Percentiles rank a stretch among this genome's conserved stretches.
phyloP scores from a whole-genome alignment of 176 grass and related monocot species.

The Phragmites australis region DNA sequence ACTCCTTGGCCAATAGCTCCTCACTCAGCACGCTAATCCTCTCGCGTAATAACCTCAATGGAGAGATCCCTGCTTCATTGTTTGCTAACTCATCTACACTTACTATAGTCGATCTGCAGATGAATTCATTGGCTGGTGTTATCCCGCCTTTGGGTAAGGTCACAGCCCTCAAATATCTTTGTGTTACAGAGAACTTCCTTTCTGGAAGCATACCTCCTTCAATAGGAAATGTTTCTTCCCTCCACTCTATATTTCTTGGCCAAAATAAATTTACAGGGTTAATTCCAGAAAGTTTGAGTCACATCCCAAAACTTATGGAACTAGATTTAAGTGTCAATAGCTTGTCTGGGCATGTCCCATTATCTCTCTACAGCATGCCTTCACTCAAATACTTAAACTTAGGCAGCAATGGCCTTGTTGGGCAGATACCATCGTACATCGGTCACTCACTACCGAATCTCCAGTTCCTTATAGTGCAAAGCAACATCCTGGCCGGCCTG shows the following conservation, averaged over 20 bases:
- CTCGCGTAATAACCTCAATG: neutral
- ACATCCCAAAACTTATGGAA: neutral
- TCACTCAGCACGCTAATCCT: conserved; percentile 16
- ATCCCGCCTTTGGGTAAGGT: conserved; percentile 11
- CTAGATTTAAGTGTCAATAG: conserved; percentile 29
- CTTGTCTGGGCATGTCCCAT: conserved; percentile 12
- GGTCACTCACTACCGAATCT: conserved; percentile 9
- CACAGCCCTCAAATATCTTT: neutral
- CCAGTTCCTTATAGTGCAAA: neutral
- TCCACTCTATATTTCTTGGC: neutral
- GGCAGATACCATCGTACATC: conserved; percentile 11
- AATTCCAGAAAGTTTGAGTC: conserved; percentile 24
- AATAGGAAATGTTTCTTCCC: conserved; percentile 32
- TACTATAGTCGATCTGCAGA: conserved; percentile 3
- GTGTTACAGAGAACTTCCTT: conserved; percentile 5
- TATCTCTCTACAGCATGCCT: conserved; percentile 11
- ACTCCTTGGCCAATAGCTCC: neutral
- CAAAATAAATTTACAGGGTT: conserved; percentile 25
- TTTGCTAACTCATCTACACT: neutral
- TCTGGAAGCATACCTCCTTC: conserved; percentile 37
- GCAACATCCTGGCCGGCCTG: neutral
- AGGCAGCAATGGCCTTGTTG: conserved; percentile 32
- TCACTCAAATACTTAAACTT: conserved; percentile 13
- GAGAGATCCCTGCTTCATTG: neutral
- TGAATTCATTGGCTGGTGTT: conserved; percentile 14